These are phyloP conservation scores for Citrullus colocynthis DNA, from an alignment of 306 rosid genomes.

Conservation along the genomic window DNA sequence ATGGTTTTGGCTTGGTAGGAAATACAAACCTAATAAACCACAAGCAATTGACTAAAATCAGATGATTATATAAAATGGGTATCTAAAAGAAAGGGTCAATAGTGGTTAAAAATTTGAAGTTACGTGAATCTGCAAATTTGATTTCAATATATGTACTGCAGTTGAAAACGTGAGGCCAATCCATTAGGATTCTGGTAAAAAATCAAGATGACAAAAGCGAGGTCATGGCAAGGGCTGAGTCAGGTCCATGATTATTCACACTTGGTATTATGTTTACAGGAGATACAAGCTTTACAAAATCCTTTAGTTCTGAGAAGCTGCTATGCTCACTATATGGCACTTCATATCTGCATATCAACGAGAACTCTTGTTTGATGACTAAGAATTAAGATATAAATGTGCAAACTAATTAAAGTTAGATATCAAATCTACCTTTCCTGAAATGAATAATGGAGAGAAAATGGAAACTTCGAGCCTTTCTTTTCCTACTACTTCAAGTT, in stretches of 20 bases:
- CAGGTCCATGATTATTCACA: slow-evolving; percentile 72
- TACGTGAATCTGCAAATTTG: slow-evolving; percentile 7
- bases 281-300: slow-evolving; percentile 65
- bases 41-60: background rate
- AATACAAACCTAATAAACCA: background rate
- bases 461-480: background rate
- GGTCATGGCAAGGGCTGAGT: slow-evolving; percentile 66
- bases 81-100: background rate
- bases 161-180: background rate
- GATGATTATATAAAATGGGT: background rate
- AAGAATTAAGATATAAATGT: background rate
- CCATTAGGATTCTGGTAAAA: background rate
- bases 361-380: background rate
- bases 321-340: slow-evolving; percentile 92
- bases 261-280: slow-evolving; percentile 75
- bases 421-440: background rate
- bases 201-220: slow-evolving; percentile 52
- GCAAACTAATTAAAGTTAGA: background rate
- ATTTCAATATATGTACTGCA: background rate
- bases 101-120: background rate
- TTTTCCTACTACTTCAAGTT: background rate
- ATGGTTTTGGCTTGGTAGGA: background rate
- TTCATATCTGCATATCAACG: slow-evolving; percentile 47
- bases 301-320: slow-evolving; percentile 80
- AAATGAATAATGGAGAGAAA: background rate